Percentiles rank a stretch among this genome's conserved stretches.
Evolutionary conservation across 768 basidiomycete genomes (phyloP).

Genomic region (Hericium alpestre): DNA sequence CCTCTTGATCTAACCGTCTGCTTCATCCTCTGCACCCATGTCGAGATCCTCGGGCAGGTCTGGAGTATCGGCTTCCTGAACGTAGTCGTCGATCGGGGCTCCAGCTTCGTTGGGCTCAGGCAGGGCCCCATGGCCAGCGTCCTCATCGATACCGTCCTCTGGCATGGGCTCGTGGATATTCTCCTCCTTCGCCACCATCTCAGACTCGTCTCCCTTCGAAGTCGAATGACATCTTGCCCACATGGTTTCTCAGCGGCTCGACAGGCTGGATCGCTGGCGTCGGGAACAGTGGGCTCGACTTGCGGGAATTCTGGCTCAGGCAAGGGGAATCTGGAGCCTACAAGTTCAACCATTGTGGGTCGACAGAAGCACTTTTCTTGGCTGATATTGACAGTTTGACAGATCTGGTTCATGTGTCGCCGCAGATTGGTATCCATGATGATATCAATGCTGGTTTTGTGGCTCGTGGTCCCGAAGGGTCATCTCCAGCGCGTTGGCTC

Average conservation of each 20-base stretch:
- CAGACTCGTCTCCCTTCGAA: constrained; percentile 40
- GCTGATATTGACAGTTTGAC: constrained; percentile 1
- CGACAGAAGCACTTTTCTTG: constrained; percentile 7
- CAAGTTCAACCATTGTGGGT: constrained; percentile 8
- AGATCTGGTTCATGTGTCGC: background rate
- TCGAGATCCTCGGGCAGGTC: constrained; percentile 86
- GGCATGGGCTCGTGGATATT: constrained; percentile 21
- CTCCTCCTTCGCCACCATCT: constrained; percentile 50
- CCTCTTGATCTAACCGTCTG: constrained; percentile 15
- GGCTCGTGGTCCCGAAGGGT: background rate
- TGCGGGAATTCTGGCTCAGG: too few species aligned
- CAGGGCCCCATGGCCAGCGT: constrained; percentile 19
- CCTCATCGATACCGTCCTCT: constrained; percentile 23
- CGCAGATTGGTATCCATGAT: background rate
- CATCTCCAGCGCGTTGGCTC: background rate
- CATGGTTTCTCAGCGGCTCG: constrained; percentile 9
- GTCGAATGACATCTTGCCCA: constrained; percentile 48
- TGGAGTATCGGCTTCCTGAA: constrained; percentile 72
- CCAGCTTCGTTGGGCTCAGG: constrained; percentile 41
- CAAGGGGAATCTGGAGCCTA: background rate
- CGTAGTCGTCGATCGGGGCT: constrained; percentile 62
- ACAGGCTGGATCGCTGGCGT: too few species aligned
- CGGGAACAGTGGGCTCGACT: too few species aligned
- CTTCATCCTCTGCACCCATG: constrained; percentile 23
- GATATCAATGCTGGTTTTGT: background rate